These are phyloP conservation scores for Dioscorea cayenensis DNA, from an alignment of 116 monocot species.

Conservation along the genomic window DNA sequence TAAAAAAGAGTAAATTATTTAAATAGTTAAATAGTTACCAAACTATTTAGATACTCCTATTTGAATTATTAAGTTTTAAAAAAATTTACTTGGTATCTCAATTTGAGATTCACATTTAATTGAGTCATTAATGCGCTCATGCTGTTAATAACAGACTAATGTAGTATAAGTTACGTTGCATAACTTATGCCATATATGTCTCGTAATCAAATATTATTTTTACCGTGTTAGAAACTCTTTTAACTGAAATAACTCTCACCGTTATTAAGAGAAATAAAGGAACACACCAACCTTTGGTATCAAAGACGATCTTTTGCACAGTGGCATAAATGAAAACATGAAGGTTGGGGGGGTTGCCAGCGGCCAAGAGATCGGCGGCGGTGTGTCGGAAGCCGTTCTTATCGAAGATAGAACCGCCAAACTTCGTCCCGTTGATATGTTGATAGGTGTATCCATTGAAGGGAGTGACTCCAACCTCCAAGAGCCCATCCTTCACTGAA, in stretches of 20 bases:
- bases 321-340: constrained; percentile 42
- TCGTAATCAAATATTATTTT: too few relatives aligned
- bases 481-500: constrained; percentile 34
- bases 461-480: constrained; percentile 43
- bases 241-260: not conserved
- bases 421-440: constrained; percentile 51
- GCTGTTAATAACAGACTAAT: too few relatives aligned
- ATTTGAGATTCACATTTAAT: too few relatives aligned
- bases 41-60: too few relatives aligned
- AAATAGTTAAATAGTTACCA: too few relatives aligned
- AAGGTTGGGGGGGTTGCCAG: constrained; percentile 36
- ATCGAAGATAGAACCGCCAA: constrained; percentile 52
- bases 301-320: constrained; percentile 38
- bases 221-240: too few relatives aligned
- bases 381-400: constrained; percentile 37
- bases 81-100: too few relatives aligned
- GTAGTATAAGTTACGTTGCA: too few relatives aligned
- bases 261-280: not conserved
- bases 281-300: not conserved
- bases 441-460: constrained; percentile 59
- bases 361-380: constrained; percentile 42
- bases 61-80: too few relatives aligned
- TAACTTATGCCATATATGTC: too few relatives aligned
- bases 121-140: too few relatives aligned
- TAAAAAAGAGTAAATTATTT: too few relatives aligned